Base-by-base conservation (phyloP, 2,329 filamentous ascomycete genomes). In the Nemania sp. region DNA sequence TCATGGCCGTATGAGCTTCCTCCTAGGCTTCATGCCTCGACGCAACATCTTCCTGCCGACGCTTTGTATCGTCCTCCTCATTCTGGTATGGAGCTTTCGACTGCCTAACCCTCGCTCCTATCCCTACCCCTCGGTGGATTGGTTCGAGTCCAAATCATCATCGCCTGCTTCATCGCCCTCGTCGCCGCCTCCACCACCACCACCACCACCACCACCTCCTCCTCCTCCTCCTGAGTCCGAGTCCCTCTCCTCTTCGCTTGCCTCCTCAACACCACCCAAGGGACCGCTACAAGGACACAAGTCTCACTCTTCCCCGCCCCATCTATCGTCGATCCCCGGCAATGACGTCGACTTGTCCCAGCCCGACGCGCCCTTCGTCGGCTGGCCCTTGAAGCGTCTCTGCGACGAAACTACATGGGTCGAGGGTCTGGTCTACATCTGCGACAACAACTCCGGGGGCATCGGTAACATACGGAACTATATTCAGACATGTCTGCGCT, bases 391-490 rank as follows among this genome's bases (percentile, higher is more conserved):
- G 49, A 72, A 73, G 39, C 69, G 79, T 6, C 72, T 78, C 5
- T 81, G 80, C 70, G 71, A 75, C 20, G 79, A 81, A 63, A 73
- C 77, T 1, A 67, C 59, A 1, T 80, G 75, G 74, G 73, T 73
- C 0, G 73, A 77, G 0, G 79, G 79, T 1, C 65, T 82, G 25
- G 72, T 80, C 11, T 82, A 78, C 57, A 69, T 79, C 18, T 83
- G 80, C 72, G 80, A 80, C 68, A 81, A 81, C 68, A 82, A 82
- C 66, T 79, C 79, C 2, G 80, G 80, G 2, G 80, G 80, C 25
- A 78, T 82, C 49, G 80, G 80, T 18, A 82, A 82, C 59, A 81
- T 82, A 37, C 73, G 80, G 54, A 81, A 80, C 66, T 82, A 80
- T 67, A 79, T 82, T 46, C 74, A 82, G 54, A 82, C 79, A 9